Conservation (phyloP, 306 rosid genomes). For the Prinsepia uniflora region DNA sequence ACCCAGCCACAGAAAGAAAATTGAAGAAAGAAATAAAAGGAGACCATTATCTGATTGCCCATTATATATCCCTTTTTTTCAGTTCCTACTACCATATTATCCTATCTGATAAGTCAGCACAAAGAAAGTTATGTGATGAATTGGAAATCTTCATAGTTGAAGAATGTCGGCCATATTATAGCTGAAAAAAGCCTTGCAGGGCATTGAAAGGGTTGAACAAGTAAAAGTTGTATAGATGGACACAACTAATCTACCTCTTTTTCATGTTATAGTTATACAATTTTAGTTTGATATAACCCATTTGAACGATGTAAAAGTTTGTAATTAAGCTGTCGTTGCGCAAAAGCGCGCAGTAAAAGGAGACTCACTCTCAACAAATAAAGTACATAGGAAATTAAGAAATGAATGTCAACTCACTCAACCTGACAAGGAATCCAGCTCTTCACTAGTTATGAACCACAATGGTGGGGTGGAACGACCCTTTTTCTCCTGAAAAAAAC, state of each 20-base stretch:
- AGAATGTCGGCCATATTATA: neutral
- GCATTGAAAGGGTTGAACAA: too few species aligned
- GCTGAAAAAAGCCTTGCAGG: neutral
- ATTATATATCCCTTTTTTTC: neutral
- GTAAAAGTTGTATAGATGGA: neutral
- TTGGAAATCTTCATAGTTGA: neutral
- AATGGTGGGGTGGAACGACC: conserved; percentile 67
- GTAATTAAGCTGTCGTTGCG: neutral
- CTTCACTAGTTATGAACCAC: conserved; percentile 63
- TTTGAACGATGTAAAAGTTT: neutral
- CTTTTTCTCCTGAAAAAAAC: conserved; percentile 67
- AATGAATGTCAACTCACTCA: conserved; percentile 37
- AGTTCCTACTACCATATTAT: neutral
- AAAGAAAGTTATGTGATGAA: neutral
- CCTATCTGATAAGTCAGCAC: neutral
- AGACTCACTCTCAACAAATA: neutral
- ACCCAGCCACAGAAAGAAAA: neutral
- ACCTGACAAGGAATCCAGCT: conserved; percentile 79
- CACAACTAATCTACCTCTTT: neutral
- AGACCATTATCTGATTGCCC: neutral
- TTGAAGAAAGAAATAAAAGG: neutral
- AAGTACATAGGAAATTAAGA: neutral
- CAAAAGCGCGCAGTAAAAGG: neutral
- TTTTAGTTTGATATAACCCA: neutral
- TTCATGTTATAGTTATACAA: neutral